Evolutionary conservation across 2,329 filamentous ascomycete species (phyloP).

Genomic region (Alternaria rosae): DNA sequence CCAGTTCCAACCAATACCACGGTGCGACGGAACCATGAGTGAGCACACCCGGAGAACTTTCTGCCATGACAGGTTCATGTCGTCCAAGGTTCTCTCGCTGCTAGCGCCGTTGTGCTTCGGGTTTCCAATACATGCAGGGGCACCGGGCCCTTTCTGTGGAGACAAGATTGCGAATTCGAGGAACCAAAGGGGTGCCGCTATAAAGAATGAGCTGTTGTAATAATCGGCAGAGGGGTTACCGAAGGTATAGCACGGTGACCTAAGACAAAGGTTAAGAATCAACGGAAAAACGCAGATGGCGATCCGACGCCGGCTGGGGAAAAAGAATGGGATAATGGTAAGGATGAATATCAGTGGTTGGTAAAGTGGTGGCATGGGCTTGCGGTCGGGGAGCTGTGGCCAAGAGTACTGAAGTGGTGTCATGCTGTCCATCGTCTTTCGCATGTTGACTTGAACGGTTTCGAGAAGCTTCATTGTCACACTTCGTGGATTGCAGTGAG

Average conservation of each 20-base stretch:
- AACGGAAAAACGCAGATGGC: neutral
- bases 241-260: slow-evolving; percentile 9
- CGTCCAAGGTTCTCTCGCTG: neutral
- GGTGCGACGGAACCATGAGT: slow-evolving; percentile 4
- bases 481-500: neutral
- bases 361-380: neutral
- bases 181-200: slow-evolving; percentile 12
- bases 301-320: neutral
- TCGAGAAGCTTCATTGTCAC: neutral
- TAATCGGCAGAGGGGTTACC: slow-evolving; percentile 8
- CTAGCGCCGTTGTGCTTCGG: neutral
- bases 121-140: slow-evolving; percentile 3
- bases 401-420: neutral
- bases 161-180: slow-evolving; percentile 10
- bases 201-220: slow-evolving; percentile 9
- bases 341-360: neutral
- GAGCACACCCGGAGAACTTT: neutral
- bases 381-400: neutral
- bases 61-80: neutral
- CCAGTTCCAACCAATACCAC: slow-evolving; percentile 12
- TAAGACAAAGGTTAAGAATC: neutral
- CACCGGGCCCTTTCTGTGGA: neutral
- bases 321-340: neutral
- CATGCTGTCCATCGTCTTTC: neutral
- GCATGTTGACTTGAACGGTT: neutral